A percentile compares a stretch with the other conserved stretches of the same genome.
These are phyloP conservation scores for Yamadazyma kitorensis DNA, from an alignment of 805 yeast species.

Conservation along the genomic window DNA sequence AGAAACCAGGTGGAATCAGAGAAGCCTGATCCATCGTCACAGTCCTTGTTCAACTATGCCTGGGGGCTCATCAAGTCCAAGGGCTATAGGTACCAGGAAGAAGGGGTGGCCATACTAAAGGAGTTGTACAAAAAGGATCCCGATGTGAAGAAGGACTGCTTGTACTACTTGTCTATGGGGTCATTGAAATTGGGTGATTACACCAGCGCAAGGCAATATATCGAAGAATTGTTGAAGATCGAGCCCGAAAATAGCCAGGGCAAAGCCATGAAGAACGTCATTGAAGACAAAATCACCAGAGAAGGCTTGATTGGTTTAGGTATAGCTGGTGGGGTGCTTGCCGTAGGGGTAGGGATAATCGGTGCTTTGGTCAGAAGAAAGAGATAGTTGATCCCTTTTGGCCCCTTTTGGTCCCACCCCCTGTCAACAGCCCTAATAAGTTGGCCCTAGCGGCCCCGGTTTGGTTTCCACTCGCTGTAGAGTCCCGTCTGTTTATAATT, in stretches of 20 bases:
- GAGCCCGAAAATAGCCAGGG: conserved; percentile 90
- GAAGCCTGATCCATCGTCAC: conserved; percentile 74
- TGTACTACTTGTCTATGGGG: conserved; percentile 85
- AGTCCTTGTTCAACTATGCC: conserved; percentile 88
- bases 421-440: too few relatives aligned
- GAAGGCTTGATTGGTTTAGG: conserved; percentile 92
- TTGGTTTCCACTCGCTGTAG: too few relatives aligned
- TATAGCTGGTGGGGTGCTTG: conserved; percentile 79
- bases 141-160: conserved; percentile 79
- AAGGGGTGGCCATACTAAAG: conserved; percentile 75
- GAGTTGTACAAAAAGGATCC: conserved; percentile 74
- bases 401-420: background rate
- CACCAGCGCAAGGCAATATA: conserved; percentile 78
- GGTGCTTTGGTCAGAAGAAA: conserved; percentile 41
- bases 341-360: conserved; percentile 70
- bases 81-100: conserved; percentile 60
- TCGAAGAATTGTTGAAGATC: conserved; percentile 68
- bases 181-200: conserved; percentile 87
- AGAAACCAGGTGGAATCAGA: conserved; percentile 77
- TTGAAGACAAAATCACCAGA: conserved; percentile 79
- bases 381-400: conserved; percentile 6
- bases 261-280: conserved; percentile 61
- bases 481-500: too few relatives aligned
- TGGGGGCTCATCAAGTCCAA: conserved; percentile 90
- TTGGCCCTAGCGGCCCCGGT: too few relatives aligned